These are phyloP conservation scores for Irpex lacteus DNA, from an alignment of 1,284 basidiomycete genomes.

Conservation along the genomic window DNA sequence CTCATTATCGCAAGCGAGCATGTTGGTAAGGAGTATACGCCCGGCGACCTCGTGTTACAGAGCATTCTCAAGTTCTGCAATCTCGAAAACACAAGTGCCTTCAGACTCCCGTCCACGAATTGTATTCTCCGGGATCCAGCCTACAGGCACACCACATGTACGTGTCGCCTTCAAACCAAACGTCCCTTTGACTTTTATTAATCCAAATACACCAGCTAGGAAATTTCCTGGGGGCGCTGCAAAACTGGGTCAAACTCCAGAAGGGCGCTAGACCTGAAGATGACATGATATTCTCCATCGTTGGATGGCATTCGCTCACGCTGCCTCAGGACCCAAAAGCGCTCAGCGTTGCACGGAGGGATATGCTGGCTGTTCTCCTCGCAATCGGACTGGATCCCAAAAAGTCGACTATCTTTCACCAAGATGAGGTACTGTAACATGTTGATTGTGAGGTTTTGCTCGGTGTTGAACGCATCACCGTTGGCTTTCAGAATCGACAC, in stretches of 20 bases:
- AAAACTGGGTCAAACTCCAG: constrained; percentile 87
- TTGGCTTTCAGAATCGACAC: constrained; percentile 60
- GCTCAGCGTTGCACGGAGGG: constrained; percentile 62
- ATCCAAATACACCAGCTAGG: constrained; percentile 60
- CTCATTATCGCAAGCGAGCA: background rate
- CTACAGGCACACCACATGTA: constrained; percentile 86
- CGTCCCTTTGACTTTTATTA: background rate
- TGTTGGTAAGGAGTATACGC: background rate
- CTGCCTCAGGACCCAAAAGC: constrained; percentile 78
- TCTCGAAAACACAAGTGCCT: background rate
- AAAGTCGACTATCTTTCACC: constrained; percentile 79
- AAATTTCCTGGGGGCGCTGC: constrained; percentile 89
- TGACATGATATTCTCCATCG: constrained; percentile 80
- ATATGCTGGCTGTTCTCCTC: constrained; percentile 83
- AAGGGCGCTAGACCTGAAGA: constrained; percentile 56
- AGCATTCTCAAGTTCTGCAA: background rate
- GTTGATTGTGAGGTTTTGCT: constrained; percentile 4
- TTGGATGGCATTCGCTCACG: constrained; percentile 91
- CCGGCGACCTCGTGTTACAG: background rate
- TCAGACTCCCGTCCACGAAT: constrained; percentile 28
- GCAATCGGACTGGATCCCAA: constrained; percentile 85
- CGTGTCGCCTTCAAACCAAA: constrained; percentile 19
- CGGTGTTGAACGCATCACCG: background rate
- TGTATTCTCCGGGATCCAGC: constrained; percentile 82
- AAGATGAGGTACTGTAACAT: constrained; percentile 66